A percentile compares a stretch with the other conserved stretches of the same genome.
Evolutionary conservation across 768 basidiomycete species (phyloP).

Genomic region (Psilocybe sp.): DNA sequence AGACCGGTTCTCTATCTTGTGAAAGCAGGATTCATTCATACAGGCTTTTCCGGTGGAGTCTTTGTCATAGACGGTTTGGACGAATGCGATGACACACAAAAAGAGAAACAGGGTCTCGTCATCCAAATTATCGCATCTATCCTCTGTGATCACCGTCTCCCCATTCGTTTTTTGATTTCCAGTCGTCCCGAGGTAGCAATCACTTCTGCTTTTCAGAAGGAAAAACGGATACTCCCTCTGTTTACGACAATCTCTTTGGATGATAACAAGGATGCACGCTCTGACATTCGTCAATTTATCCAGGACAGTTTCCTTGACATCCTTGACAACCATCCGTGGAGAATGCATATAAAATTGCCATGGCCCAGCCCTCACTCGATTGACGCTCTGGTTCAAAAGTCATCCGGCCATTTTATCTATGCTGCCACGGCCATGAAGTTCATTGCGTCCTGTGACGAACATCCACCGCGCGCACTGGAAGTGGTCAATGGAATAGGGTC

Average conservation of each 20-base stretch:
- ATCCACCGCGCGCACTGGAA: not conserved
- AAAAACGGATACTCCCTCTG: not conserved
- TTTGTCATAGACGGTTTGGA: constrained; percentile 13
- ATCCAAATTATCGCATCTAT: not conserved
- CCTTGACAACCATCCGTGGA: constrained; percentile 4
- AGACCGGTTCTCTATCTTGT: constrained; percentile 1
- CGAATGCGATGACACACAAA: constrained; percentile 4
- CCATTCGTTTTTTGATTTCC: constrained; percentile 8
- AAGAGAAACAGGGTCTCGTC: constrained; percentile 2
- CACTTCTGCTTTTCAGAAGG: not conserved
- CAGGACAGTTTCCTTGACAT: constrained; percentile 1
- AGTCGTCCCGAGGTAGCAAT: constrained; percentile 9
- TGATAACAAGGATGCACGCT: not conserved
- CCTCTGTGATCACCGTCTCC: not conserved
- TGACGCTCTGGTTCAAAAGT: constrained; percentile 1
- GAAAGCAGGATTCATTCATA: not conserved
- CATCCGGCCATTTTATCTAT: constrained; percentile 12
- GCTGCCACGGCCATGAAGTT: constrained; percentile 9
- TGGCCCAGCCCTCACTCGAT: constrained; percentile 1
- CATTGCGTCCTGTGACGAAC: not conserved
- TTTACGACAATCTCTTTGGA: constrained; percentile 1
- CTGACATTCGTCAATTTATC: constrained; percentile 7
- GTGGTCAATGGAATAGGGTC: not conserved
- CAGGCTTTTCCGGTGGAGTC: not conserved
- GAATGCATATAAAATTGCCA: not conserved